Percentiles rank a stretch among this genome's conserved stretches.
These are phyloP conservation scores for Neocatenulostroma microsporum DNA, from an alignment of 2,329 filamentous ascomycete species.

Conservation along the genomic window DNA sequence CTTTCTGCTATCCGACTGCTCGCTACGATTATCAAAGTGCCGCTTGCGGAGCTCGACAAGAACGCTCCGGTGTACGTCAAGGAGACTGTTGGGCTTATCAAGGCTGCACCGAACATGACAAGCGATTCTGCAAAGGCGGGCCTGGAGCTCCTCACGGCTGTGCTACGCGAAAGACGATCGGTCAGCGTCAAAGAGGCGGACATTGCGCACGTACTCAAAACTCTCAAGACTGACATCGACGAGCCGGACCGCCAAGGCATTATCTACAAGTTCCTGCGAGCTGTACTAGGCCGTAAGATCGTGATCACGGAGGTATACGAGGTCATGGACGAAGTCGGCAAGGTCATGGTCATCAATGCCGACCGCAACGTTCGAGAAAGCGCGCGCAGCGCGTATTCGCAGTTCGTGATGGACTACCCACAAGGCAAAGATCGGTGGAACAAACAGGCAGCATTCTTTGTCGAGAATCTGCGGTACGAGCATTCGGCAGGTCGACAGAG, in stretches of 20 bases:
- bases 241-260: constrained; percentile 87
- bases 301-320: constrained; percentile 87
- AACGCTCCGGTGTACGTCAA: constrained; percentile 70
- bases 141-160: constrained; percentile 76
- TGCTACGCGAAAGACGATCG: constrained; percentile 72
- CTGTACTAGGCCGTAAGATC: constrained; percentile 75
- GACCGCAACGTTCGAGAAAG: constrained; percentile 80
- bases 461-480: constrained; percentile 85
- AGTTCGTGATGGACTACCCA: constrained; percentile 90
- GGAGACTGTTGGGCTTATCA: constrained; percentile 76
- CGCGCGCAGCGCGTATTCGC: constrained; percentile 81
- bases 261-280: constrained; percentile 88
- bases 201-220: constrained; percentile 71
- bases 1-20: constrained; percentile 80
- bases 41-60: constrained; percentile 61
- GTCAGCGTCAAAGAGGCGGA: constrained; percentile 72
- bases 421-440: constrained; percentile 82
- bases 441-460: constrained; percentile 81
- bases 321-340: constrained; percentile 77
- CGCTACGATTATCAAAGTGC: constrained; percentile 75
- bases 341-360: constrained; percentile 93
- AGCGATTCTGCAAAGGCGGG: constrained; percentile 81
- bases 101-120: constrained; percentile 66
- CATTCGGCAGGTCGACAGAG: constrained; percentile 82
- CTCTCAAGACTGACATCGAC: constrained; percentile 79